Evolutionary conservation across 495 filamentous ascomycete genomes (phyloP).

Genomic region (Lasiosphaeria hispida): DNA sequence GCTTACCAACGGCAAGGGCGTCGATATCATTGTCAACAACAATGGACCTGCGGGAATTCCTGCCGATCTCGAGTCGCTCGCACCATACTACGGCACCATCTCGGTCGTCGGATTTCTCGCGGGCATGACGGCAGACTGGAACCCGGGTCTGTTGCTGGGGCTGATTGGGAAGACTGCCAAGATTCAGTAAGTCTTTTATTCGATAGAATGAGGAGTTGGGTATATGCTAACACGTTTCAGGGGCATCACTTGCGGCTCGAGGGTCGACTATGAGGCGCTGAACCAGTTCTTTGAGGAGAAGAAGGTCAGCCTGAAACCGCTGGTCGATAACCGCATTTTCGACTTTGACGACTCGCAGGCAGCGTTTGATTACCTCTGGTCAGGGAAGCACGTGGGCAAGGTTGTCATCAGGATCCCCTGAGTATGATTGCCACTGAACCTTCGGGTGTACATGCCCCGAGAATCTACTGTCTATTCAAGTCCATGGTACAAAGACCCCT

Average conservation of each 20-base stretch:
- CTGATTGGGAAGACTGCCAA: conserved; percentile 19
- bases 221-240: conserved; percentile 21
- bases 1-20: conserved; percentile 33
- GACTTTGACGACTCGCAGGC: conserved; percentile 38
- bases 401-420: conserved; percentile 37
- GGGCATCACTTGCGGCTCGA: conserved; percentile 36
- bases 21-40: conserved; percentile 30
- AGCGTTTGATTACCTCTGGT: conserved; percentile 46
- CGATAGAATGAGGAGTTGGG: not conserved
- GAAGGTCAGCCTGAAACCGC: conserved; percentile 27
- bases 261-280: conserved; percentile 34
- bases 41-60: conserved; percentile 23
- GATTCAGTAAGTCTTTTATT: conserved; percentile 10
- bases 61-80: conserved; percentile 9
- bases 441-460: not conserved
- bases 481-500: not conserved
- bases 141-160: conserved; percentile 14
- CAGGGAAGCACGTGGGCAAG: conserved; percentile 47
- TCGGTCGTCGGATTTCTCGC: conserved; percentile 21
- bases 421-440: not conserved
- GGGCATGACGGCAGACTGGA: conserved; percentile 12
- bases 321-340: conserved; percentile 39
- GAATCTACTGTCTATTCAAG: not conserved
- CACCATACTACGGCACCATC: conserved; percentile 3
- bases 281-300: conserved; percentile 33